Evolutionary conservation across 495 filamentous ascomycete genomes (phyloP).

Genomic region (Penicillium longicatenatum): DNA sequence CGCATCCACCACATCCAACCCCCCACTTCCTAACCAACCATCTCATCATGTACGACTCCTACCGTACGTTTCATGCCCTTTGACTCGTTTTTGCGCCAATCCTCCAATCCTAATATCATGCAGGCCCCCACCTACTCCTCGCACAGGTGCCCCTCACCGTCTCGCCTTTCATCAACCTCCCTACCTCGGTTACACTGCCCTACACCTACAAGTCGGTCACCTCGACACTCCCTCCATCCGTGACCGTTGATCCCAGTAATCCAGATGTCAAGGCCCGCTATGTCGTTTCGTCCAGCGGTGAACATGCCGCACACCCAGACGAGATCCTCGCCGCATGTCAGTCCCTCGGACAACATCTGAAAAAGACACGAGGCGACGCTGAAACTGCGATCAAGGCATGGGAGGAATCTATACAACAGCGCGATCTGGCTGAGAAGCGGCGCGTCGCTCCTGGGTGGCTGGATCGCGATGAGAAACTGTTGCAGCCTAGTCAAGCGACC

Average conservation of each 20-base stretch:
- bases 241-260: slow-evolving; percentile 55
- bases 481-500: slow-evolving; percentile 61
- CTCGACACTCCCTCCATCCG: slow-evolving; percentile 78
- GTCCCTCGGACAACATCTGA: slow-evolving; percentile 72
- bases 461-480: slow-evolving; percentile 80
- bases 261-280: slow-evolving; percentile 58
- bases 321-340: slow-evolving; percentile 80
- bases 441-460: slow-evolving; percentile 92
- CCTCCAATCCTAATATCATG: background rate
- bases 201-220: slow-evolving; percentile 93
- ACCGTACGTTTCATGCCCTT: slow-evolving; percentile 28
- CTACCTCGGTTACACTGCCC: slow-evolving; percentile 85
- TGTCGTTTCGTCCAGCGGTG: slow-evolving; percentile 68
- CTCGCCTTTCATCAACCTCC: slow-evolving; percentile 91
- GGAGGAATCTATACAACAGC: slow-evolving; percentile 67
- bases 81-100: background rate
- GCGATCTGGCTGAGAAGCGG: slow-evolving; percentile 90
- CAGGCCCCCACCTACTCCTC: slow-evolving; percentile 83
- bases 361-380: slow-evolving; percentile 62
- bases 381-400: slow-evolving; percentile 65
- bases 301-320: slow-evolving; percentile 76
- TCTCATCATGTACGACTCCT: slow-evolving; percentile 48
- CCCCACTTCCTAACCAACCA: background rate
- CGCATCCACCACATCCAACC: background rate
- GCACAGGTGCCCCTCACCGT: slow-evolving; percentile 91